Base-by-base conservation (phyloP, 2,329 filamentous ascomycete genomes). In the Ascochyta fabae region DNA sequence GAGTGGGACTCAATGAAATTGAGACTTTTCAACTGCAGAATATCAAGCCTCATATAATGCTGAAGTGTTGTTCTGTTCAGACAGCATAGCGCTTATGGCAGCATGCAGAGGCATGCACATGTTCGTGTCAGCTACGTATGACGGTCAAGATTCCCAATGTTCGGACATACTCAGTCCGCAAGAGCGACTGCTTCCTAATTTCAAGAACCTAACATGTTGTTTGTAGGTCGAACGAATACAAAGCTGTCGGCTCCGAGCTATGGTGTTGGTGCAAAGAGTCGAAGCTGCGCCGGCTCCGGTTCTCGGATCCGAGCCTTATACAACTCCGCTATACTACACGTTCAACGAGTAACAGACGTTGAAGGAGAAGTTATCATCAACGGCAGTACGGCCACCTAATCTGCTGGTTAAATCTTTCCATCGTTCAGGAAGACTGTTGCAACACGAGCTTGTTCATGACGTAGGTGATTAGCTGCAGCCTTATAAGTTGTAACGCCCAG, bases 21-120 rank as follows among this genome's bases (percentile, higher is more conserved):
- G 13, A 23, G 12, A 24, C 4, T 4, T 31, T 2, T 40, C 2
- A 3, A 35, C 8, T 7, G 10, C 4, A 27, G 13, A 3, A 3
- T 22, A 8, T 16, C 33, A 16, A 6, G 8, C 5, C 19, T 38
- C 39, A 50, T 44, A 44, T 33, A 10, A 13, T 15, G 16, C n/a
- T 13, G 10, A 31, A 31, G 12, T 12, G 29, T 13, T 12, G 29
- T 15, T 15, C 12, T 31, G 12, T 31, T 15, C 16, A 35, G 27
- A 35, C 19, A 27, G 27, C n/a, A 45, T 54, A 49, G 52, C n/a
- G 52, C 52, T 55, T 55, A 49, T 36, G 41, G 7, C 12, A 13
- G 2, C 9, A 13, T 34, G 22, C 22, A 41, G 12, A 24, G 24
- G 19, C 26, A 38, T 23, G 38, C 51, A 12, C 36, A 22, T 24